phyloP scores from a whole-genome alignment of 306 rosid genomes.

The Pueraria montana region DNA sequence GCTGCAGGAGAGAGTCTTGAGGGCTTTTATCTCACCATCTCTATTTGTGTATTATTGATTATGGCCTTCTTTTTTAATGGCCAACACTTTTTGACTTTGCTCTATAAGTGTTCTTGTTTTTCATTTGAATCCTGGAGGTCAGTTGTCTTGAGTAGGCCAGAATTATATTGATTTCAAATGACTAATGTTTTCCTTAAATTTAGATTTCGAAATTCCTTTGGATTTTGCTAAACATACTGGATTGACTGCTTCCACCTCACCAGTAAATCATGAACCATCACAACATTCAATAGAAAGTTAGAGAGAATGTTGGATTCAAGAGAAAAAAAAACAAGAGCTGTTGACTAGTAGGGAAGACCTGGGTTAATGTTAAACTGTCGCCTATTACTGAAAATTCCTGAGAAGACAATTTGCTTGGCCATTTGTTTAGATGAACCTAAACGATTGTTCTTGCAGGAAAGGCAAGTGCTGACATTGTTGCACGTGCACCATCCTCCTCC shows the following conservation, averaged over 20 bases:
- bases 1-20: background rate
- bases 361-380: too few relatives aligned
- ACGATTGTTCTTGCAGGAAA: slow-evolving; percentile 68
- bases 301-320: background rate
- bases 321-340: background rate
- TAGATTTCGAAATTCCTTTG: background rate
- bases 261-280: too few relatives aligned
- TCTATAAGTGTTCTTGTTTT: background rate
- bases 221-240: background rate
- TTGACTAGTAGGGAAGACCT: too few relatives aligned
- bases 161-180: background rate
- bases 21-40: background rate
- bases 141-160: background rate
- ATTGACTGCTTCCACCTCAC: background rate
- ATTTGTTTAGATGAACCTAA: slow-evolving; percentile 85
- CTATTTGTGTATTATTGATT: background rate
- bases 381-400: slow-evolving; percentile 50
- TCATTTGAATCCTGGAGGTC: background rate
- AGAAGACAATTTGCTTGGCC: slow-evolving; percentile 70
- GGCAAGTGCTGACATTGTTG: slow-evolving; percentile 85
- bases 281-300: background rate
- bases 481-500: slow-evolving; percentile 99
- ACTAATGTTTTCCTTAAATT: background rate
- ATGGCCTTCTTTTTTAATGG: background rate
- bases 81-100: background rate